Evolutionary conservation across 495 filamentous ascomycete genomes (phyloP).

Genomic region (Massariosphaeria phaeospora): DNA sequence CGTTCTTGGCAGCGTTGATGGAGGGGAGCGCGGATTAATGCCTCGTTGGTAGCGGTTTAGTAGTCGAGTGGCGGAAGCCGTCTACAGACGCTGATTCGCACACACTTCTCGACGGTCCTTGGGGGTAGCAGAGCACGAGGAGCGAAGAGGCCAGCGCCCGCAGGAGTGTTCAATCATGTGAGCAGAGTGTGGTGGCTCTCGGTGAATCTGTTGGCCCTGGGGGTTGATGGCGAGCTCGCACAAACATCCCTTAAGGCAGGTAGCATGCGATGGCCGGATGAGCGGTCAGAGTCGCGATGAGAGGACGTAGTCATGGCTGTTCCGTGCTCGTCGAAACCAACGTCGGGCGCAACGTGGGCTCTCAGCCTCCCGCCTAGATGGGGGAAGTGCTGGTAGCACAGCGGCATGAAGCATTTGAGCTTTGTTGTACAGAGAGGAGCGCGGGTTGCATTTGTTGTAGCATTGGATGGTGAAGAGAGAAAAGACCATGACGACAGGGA

Average conservation of each 20-base stretch:
- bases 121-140: conserved; percentile 23
- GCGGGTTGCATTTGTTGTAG: conserved; percentile 2
- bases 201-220: conserved; percentile 25
- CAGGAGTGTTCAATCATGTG: conserved; percentile 38
- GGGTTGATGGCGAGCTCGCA: conserved; percentile 18
- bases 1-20: conserved; percentile 10
- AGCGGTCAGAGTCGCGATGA: conserved; percentile 27
- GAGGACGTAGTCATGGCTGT: conserved; percentile 12
- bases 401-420: conserved; percentile 4
- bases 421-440: conserved; percentile 8
- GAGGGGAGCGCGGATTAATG: conserved; percentile 7
- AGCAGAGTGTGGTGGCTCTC: conserved; percentile 30
- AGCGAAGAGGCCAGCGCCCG: conserved; percentile 24
- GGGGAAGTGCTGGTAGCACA: conserved; percentile 7
- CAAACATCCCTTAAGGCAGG: conserved; percentile 2
- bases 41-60: conserved; percentile 14
- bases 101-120: conserved; percentile 13
- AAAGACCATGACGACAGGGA: conserved; percentile 13
- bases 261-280: conserved; percentile 5
- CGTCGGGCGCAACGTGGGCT: too few relatives aligned
- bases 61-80: conserved; percentile 5
- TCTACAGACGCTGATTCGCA: conserved; percentile 27
- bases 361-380: too few relatives aligned
- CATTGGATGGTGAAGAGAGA: too few relatives aligned
- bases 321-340: too few relatives aligned